Percentiles rank a stretch among this genome's conserved stretches.
phyloP scores from a whole-genome alignment of 1,284 basidiomycete genomes.

The Volvariella surrecta region DNA sequence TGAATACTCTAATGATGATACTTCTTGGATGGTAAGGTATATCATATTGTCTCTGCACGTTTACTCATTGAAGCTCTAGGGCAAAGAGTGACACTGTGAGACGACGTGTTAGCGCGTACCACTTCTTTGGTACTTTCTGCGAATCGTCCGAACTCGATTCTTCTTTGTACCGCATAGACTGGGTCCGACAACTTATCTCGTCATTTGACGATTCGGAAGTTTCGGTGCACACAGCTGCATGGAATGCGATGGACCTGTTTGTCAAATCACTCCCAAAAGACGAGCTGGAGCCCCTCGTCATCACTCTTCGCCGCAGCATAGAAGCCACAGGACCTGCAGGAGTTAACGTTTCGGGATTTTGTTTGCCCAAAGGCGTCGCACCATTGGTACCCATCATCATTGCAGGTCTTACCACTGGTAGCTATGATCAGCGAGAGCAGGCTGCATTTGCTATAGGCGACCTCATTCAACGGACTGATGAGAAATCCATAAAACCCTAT shows the following conservation, averaged over 20 bases:
- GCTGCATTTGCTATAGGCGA: slow-evolving; percentile 94
- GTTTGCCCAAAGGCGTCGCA: slow-evolving; percentile 83
- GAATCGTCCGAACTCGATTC: slow-evolving; percentile 74
- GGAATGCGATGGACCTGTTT: slow-evolving; percentile 80
- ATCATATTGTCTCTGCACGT: background rate
- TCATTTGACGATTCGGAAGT: slow-evolving; percentile 76
- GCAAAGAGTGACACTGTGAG: slow-evolving; percentile 65
- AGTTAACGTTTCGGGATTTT: slow-evolving; percentile 79
- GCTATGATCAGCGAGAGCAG: slow-evolving; percentile 83
- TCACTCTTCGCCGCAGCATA: slow-evolving; percentile 83
- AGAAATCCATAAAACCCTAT: slow-evolving; percentile 89
- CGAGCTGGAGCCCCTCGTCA: slow-evolving; percentile 83
- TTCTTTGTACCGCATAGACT: slow-evolving; percentile 84
- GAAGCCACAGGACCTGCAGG: slow-evolving; percentile 82
- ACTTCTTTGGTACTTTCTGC: slow-evolving; percentile 77
- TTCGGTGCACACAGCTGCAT: slow-evolving; percentile 76
- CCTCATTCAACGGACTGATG: slow-evolving; percentile 85
- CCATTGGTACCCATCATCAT: slow-evolving; percentile 87
- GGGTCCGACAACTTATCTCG: slow-evolving; percentile 89
- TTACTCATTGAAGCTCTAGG: slow-evolving; percentile 33
- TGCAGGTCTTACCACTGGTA: slow-evolving; percentile 77
- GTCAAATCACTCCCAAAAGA: slow-evolving; percentile 92
- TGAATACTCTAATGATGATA: slow-evolving; percentile 83
- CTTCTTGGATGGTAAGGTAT: slow-evolving; percentile 85
- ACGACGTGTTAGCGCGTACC: slow-evolving; percentile 73